Percentiles rank a stretch among this genome's conserved stretches.
phyloP scores from a whole-genome alignment of 441 rosid species.

The Gossypium lobatum region DNA sequence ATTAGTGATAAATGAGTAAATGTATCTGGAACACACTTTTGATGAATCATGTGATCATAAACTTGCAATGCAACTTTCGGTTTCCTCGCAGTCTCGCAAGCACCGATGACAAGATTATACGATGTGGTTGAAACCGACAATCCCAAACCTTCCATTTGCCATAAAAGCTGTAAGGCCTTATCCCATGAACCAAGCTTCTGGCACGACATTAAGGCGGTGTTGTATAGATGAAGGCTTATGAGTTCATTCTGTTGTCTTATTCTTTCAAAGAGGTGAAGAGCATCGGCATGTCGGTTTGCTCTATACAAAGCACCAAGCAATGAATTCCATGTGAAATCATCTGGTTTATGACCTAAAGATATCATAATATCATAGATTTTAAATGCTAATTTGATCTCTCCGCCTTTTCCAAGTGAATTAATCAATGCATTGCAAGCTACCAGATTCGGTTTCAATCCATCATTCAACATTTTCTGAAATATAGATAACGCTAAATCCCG shows the following conservation, averaged over 20 bases:
- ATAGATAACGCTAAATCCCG: constrained; percentile 52
- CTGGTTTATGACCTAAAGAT: constrained; percentile 43
- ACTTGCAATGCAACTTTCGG: constrained; percentile 66
- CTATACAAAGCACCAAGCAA: constrained; percentile 50
- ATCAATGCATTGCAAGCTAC: constrained; percentile 66
- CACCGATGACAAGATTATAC: constrained; percentile 57
- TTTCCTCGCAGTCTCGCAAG: constrained; percentile 68
- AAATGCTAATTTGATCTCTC: constrained; percentile 52
- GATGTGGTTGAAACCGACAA: constrained; percentile 42
- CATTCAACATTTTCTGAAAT: constrained; percentile 48
- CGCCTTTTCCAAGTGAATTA: constrained; percentile 67
- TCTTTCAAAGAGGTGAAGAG: constrained; percentile 49
- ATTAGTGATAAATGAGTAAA: constrained; percentile 60
- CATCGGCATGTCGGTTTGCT: constrained; percentile 39
- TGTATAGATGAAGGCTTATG: constrained; percentile 47
- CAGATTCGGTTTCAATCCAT: constrained; percentile 47
- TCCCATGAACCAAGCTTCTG: constrained; percentile 76
- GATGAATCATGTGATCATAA: constrained; percentile 59
- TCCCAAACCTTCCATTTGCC: constrained; percentile 64
- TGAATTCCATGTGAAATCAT: constrained; percentile 77
- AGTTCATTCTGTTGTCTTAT: constrained; percentile 33
- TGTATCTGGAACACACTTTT: constrained; percentile 46
- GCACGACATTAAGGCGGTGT: constrained; percentile 64
- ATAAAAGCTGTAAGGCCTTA: constrained; percentile 64
- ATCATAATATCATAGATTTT: constrained; percentile 36